Base-by-base conservation (phyloP, 768 basidiomycete species). In the Brasilioporus rufonigricans region DNA sequence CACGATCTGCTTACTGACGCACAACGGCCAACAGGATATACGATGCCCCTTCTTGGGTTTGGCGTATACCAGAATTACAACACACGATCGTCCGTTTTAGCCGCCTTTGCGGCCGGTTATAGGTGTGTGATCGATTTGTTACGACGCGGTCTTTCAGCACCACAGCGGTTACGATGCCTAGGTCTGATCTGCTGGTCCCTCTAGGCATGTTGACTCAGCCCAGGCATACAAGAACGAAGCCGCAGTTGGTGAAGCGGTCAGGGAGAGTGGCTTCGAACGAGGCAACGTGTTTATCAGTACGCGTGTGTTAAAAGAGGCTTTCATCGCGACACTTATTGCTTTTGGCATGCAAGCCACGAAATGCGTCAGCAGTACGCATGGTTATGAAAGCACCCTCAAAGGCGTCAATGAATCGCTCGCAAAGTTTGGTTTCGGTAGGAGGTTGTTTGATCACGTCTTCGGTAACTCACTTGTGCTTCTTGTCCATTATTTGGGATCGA, bases 191-290 rank as follows among this genome's bases (percentile, higher is more conserved):
- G 5, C 21, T 10, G 33, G 43, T 39, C 13, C 13, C 10, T 33
- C 5, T 52, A 88, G 89, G 52, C 90, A 89, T 53, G 73, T 91
- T 40, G 90, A 91, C 67, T 80, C 86, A 1, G 90, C 90, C 1
- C 85, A 86, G 58, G 73, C 75, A 33, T 91, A 91, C 65, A 73
- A 71, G 53, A 89, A 88, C 56, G 86, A 89, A 65, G 76, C 75
- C 4, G 74, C 74, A 10, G 86, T 88, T 14, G 85, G 82, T 1
- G 75, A 79, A 26, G 85, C 85, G 2, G 65, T 87, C 23, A 72
- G 73, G 54, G 82, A 82, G 50, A 83, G 80, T 45, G 81, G 79
- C 3, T 51, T 91, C 11, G 59, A 73, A 1, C 74, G 88, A 56
- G 73, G 73, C n/a, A 80, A 87, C 13, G 59, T 89, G 32, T 91